Conservation (phyloP, 2,329 filamentous ascomycete species). For the Pyrenophora graminea region DNA sequence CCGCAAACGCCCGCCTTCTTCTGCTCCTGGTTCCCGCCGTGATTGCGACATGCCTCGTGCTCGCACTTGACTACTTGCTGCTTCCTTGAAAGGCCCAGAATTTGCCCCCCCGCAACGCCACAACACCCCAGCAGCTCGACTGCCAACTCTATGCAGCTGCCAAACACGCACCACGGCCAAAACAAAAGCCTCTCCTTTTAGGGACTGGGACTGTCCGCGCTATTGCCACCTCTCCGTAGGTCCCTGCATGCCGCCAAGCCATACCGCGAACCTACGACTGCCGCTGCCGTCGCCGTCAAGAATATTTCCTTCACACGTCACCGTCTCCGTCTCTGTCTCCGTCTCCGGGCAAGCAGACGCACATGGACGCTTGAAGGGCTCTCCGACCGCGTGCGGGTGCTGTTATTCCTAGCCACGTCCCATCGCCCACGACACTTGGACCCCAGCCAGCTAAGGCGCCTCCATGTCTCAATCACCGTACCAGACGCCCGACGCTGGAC, state of each 20-base stretch:
- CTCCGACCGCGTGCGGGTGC: conserved; percentile 13
- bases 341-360: conserved; percentile 1
- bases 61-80: conserved; percentile 8
- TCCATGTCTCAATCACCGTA: conserved; percentile 36
- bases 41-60: conserved; percentile 11
- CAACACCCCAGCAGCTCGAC: conserved; percentile 4
- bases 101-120: conserved; percentile 10
- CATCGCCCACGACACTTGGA: conserved; percentile 2
- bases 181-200: conserved; percentile 15
- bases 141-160: conserved; percentile 14
- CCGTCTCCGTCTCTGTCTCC: not conserved
- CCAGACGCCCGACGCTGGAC: conserved; percentile 17
- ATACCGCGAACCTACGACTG: conserved; percentile 4
- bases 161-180: conserved; percentile 4
- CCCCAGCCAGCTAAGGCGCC: conserved; percentile 7
- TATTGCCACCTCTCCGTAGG: conserved; percentile 19
- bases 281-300: not conserved
- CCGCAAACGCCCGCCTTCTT: not conserved
- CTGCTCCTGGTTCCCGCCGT: conserved; percentile 3
- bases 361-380: conserved; percentile 29
- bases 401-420: conserved; percentile 6
- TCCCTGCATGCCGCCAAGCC: conserved; percentile 31
- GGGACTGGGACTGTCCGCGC: conserved; percentile 6
- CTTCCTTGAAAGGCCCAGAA: conserved; percentile 4
- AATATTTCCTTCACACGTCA: conserved; percentile 6